Base-by-base conservation (phyloP, 202 grass and related monocot species). In the Saccharum hybrid region DNA sequence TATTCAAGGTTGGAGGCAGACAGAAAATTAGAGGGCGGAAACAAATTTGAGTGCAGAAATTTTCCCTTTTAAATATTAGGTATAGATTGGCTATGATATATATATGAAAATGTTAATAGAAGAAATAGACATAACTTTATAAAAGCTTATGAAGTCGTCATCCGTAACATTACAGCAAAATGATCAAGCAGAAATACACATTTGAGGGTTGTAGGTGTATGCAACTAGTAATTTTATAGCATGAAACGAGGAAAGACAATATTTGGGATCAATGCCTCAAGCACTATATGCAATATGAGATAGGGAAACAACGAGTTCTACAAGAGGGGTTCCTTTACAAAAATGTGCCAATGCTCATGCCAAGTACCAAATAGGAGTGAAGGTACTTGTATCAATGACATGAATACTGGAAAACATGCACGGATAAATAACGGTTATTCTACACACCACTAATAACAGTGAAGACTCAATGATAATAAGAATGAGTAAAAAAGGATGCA, bases 101-200 rank as follows among this genome's bases (percentile, higher is more conserved):
- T 39, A 14, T 75, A 33, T 33, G 19, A n/a, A 2, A 31, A 30
- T 12, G 28, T 22, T 51, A 65, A 51, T 49, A 48, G 28, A 84
- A 39, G 8, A 49, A 67, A 83, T 22, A 57, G 67, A 13, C 33
- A 37, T 21, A 13, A 49, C 13, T 16, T 49, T 15, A 49, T 51
- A 37, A 7, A 33, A 56, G 8, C 26, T 36, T 56, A 74, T 13
- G 19, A 73, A 36, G 16, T 56, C 28, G 0, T 2, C 16, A 74
- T 66, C 18, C 1, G 1, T 39, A 63, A 63, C n/a, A 71, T 6
- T 64, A 4, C 7, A 54, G 51, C 49, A 75, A 48, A 23, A 28
- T 13, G 37, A 74, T 23, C 68, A 73, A 66, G 65, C 46, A 57
- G n/a, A 12, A 79, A 65, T 21, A 18, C 40, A 71, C 8, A 10